These are phyloP conservation scores for Chlamydomonas sphaeroides DNA, from an alignment of 139 green algal genomes.

Conservation along the genomic window DNA sequence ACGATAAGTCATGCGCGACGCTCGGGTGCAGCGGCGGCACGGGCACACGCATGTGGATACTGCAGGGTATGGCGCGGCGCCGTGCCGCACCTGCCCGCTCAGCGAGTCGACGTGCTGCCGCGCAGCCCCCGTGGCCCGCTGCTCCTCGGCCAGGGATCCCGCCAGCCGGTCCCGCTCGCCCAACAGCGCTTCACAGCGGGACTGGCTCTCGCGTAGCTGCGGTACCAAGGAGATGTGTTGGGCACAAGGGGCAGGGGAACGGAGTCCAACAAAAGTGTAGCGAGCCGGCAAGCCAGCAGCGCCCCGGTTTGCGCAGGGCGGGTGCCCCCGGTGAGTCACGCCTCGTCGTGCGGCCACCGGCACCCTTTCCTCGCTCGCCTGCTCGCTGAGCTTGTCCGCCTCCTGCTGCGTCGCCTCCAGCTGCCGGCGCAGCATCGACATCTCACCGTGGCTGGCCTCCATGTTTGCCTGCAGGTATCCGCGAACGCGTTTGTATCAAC, in stretches of 20 bases:
- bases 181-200: neutral
- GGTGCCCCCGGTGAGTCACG: too few relatives aligned
- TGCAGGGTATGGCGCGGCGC: too few relatives aligned
- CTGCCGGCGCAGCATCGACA: conserved; percentile 6
- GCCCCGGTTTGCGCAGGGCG: too few relatives aligned
- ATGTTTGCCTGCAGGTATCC: conserved; percentile 25
- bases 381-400: neutral
- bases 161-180: conserved; percentile 10
- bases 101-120: neutral
- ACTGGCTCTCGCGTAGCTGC: neutral
- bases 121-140: neutral
- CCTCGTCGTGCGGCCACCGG: too few relatives aligned
- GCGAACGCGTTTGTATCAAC: too few relatives aligned
- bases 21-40: too few relatives aligned
- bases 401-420: conserved; percentile 8
- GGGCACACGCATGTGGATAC: too few relatives aligned
- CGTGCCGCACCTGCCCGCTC: neutral
- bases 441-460: conserved; percentile 19
- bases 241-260: neutral
- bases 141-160: neutral
- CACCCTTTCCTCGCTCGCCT: too few relatives aligned
- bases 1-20: too few relatives aligned
- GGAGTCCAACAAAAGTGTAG: too few relatives aligned
- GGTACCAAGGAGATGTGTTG: too few relatives aligned
- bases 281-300: too few relatives aligned